A percentile compares a stretch with the other conserved stretches of the same genome.
Conservation (phyloP, 495 filamentous ascomycete species). For the Penicillium odoratum region DNA sequence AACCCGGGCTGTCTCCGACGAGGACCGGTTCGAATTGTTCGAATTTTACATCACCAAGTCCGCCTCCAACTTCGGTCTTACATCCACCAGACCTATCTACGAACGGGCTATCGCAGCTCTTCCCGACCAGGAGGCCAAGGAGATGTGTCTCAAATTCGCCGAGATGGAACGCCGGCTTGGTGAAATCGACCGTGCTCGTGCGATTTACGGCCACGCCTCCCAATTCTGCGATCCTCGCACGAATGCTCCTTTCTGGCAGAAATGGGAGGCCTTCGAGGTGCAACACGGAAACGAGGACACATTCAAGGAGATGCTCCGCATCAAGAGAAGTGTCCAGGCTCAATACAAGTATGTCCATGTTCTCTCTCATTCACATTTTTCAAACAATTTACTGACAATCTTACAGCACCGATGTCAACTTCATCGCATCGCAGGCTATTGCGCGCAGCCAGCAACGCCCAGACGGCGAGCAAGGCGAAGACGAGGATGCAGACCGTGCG, state of each 20-base stretch:
- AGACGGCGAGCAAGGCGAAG: constrained; percentile 38
- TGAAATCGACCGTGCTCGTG: constrained; percentile 93
- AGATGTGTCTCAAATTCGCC: constrained; percentile 99
- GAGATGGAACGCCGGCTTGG: constrained; percentile 97
- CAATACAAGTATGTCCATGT: constrained; percentile 78
- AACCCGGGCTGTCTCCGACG: constrained; percentile 92
- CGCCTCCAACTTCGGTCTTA: constrained; percentile 94
- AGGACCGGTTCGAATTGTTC: constrained; percentile 96
- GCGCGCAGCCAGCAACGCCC: constrained; percentile 71
- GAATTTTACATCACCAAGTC: constrained; percentile 99
- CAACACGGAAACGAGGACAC: constrained; percentile 98
- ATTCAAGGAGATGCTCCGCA: constrained; percentile 97
- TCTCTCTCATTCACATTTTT: not conserved
- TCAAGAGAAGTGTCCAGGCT: constrained; percentile 96
- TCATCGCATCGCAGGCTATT: constrained; percentile 94
- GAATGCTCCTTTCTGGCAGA: constrained; percentile 86
- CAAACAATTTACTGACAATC: constrained; percentile 19
- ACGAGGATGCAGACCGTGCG: constrained; percentile 53
- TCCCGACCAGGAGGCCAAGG: constrained; percentile 89
- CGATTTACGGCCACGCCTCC: constrained; percentile 93
- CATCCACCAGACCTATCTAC: constrained; percentile 95
- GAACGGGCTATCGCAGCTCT: constrained; percentile 90
- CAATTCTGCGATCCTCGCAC: constrained; percentile 97
- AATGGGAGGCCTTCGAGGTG: constrained; percentile 97
- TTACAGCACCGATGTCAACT: constrained; percentile 87